phyloP scores from a whole-genome alignment of 2,329 filamentous ascomycete species.

The Verticillium longisporum region DNA sequence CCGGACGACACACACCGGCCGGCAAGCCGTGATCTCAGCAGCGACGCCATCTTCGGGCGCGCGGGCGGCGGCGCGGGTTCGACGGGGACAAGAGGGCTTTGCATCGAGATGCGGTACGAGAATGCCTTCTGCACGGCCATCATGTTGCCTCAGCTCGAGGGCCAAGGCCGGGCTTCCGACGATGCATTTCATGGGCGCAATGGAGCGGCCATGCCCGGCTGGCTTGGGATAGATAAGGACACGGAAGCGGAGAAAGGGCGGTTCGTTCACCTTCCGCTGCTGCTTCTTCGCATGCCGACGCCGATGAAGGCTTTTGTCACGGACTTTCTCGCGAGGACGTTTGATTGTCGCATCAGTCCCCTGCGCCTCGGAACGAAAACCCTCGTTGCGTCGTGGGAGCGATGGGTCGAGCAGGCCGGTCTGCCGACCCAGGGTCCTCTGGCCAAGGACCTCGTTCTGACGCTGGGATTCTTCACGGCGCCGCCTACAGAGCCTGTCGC shows the following conservation, averaged over 20 bases:
- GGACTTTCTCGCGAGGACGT: slow-evolving; percentile 45
- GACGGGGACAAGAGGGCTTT: slow-evolving; percentile 23
- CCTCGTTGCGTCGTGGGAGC: slow-evolving; percentile 42
- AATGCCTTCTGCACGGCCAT: slow-evolving; percentile 43
- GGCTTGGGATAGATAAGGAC: neutral
- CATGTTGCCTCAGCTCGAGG: slow-evolving; percentile 31
- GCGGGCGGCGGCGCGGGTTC: neutral
- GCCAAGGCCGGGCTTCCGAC: neutral
- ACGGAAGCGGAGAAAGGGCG: slow-evolving; percentile 11
- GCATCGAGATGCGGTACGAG: slow-evolving; percentile 46
- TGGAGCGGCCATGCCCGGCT: neutral
- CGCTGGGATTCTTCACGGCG: slow-evolving; percentile 42
- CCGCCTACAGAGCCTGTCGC: slow-evolving; percentile 16
- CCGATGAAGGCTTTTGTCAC: slow-evolving; percentile 40
- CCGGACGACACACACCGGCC: neutral
- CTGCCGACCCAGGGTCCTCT: slow-evolving; percentile 23
- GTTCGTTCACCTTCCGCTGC: slow-evolving; percentile 43
- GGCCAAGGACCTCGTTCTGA: slow-evolving; percentile 41
- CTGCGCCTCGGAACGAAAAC: slow-evolving; percentile 43
- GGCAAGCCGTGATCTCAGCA: slow-evolving; percentile 1
- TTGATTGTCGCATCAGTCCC: slow-evolving; percentile 49
- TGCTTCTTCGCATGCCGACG: slow-evolving; percentile 49
- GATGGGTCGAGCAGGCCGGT: slow-evolving; percentile 37
- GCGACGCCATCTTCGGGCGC: slow-evolving; percentile 2
- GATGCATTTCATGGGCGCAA: neutral